Base-by-base conservation (phyloP, 441 rosid genomes). In the Adansonia gregorii region DNA sequence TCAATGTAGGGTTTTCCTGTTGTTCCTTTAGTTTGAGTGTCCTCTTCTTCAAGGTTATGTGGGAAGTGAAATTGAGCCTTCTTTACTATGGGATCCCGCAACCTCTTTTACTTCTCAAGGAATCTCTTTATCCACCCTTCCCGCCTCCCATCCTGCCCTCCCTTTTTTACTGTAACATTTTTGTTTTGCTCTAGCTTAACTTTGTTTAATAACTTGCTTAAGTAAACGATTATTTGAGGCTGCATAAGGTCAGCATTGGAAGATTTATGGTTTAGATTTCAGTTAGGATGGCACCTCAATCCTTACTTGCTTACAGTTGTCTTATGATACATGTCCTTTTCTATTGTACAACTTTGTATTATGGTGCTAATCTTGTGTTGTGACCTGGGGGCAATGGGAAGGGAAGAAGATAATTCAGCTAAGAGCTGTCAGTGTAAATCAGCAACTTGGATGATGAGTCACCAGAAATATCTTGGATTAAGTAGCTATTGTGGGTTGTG, bases 261-360 rank as follows among this genome's bases (percentile, higher is more conserved):
- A 41, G 12, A 72, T 72, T 41, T 72, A 19, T 72, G 22, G 35
- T 72, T 56, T 55, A 9, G 35, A 67, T 43, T 67, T 65, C 71
- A 5, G 8, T 67, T 67, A 22, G 35, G 35, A 22, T 48, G 51
- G 51, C 51, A 48, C 51, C 51, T 48, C 14, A 48, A 10, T 48
- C 51, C 10, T 2, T 48, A 48, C 51, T 48, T 48, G 51, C 51
- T 48, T 14, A 48, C 14, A 48, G 51, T 48, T 48, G 51, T 48
- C 11, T 48, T 48, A 48, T 48, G 14, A 48, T 10, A 48, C 14
- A 10, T 12, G 27, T 11, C 41, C 41, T 63, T 48, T 48, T 9
- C 51, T 48, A 48, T 48, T 12, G 12, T 9, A 10, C 51, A 48
- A 12, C 51, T 48, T 48, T 48, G 14, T 48, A 48, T 46, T 9